Evolutionary conservation across 2,329 filamentous ascomycete genomes (phyloP), one percentile per base, ranked within the genome.

Genomic region (Ophiostoma pallidulum): DNA sequence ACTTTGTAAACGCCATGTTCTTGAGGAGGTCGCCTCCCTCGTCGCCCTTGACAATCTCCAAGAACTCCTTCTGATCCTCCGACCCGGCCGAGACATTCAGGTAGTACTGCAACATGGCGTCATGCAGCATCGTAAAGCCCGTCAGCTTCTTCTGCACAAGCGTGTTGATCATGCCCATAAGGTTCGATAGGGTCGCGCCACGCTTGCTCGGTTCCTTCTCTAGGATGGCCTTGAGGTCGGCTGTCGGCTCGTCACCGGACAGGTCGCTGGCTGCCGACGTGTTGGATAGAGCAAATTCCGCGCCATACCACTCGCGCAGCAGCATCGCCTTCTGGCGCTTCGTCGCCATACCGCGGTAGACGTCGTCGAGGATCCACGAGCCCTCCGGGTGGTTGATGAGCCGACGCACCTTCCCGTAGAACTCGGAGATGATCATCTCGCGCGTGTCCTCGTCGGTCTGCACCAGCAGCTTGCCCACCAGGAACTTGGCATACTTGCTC

Each of bases 21-120:
- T 95, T 94, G 54, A 92, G 74, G 53, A 96, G 67, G 63, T 97
- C 90, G 41, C 88, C 89, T 49, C 85, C 83, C 60, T 95, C 87
- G 56, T 98, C 91, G 35, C 86, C 86, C 69, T 94, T 94, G 60
- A 98, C 72, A 56, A 94, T 75, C 64, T 97, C 90, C 49, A 94
- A 69, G 60, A 95, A 96, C 58, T 94, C 89, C 28, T 74, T 85
- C 36, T 87, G 82, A 63, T 97, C 91, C 49, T 86, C 80, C 38
- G 82, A 86, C 4, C 84, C 89, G 4, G 78, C 71, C 54, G 84
- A 82, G 40, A 82, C 80, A 58, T 85, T 91, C 45, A 88, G 69
- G 67, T 91, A 96, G 66, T 96, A 98, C 63, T 98, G 91, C 51
- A 96, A 73, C 90, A 98, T 95, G 42, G 92, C 92, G 60, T 97